Base-by-base conservation (phyloP, 305 asterid species). In the Striga hermonthica region DNA sequence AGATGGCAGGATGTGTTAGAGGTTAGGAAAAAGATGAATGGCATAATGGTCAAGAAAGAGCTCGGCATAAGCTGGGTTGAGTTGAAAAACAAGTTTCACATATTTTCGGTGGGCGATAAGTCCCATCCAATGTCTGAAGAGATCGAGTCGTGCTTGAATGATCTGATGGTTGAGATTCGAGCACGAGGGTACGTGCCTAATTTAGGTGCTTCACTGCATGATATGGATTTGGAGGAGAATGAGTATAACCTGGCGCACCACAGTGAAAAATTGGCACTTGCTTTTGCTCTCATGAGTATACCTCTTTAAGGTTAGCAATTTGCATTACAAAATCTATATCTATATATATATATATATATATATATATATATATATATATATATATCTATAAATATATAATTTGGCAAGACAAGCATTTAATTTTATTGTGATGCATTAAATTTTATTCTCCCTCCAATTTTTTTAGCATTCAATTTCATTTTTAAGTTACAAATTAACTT, bases 31-130 rank as follows among this genome's bases (percentile, higher is more conserved):
- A 70, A 74, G 11, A 93, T 90, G 97, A 82, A 77, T 70, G 85
- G 80, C 12, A 79, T 72, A 67, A 78, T 76, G 75, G 83, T 86
- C 39, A 90, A 82, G 84, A 93, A 90, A 81, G 90, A 82, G 66
- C 94, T 96, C 0, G 97, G 98, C 9, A 56, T 82, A 55, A 93
- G 98, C 82, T 88, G 96, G 96, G 76, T 82, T 39, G 97, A 93
- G 75, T 64, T 82, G 66, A 88, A 74, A 82, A 88, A 86, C 64
- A 71, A 72, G 60, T 63, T 90, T 66, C 86, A 86, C 62, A 79
- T 76, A 65, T 93, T 93, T 53, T 31, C 62, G 16, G 78, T 78
- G 72, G 91, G 95, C 28, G 91, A 90, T 61, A 75, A 72, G 41
- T 86, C 83, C 38, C 95, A 87, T 72, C 90, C 90, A 1, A 80